phyloP scores from a whole-genome alignment of 257 asterid genomes.

The Solanum sitiens region DNA sequence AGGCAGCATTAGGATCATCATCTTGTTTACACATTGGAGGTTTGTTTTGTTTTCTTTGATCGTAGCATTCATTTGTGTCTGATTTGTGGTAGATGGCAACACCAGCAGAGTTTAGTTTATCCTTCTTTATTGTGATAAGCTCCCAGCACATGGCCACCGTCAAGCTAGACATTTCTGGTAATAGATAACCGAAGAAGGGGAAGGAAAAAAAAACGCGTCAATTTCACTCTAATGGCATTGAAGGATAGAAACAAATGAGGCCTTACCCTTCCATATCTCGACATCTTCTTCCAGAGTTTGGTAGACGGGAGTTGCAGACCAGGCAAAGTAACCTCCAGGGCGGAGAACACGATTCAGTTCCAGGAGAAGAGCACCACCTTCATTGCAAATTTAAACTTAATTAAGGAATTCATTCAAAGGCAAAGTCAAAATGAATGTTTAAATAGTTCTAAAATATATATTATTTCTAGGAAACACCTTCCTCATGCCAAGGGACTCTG shows the following conservation, averaged over 20 bases:
- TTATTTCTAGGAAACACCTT: constrained; percentile 31
- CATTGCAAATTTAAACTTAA: constrained; percentile 13
- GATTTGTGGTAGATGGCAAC: constrained; percentile 79
- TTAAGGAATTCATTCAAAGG: not conserved
- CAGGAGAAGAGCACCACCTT: constrained; percentile 79
- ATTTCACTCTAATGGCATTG: not conserved
- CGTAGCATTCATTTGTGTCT: constrained; percentile 69
- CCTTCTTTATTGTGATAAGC: constrained; percentile 63
- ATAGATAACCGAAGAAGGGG: not conserved
- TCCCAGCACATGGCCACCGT: constrained; percentile 93
- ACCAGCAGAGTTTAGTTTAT: constrained; percentile 48
- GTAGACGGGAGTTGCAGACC: constrained; percentile 98
- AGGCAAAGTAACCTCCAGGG: constrained; percentile 83
- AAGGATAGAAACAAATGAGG: not conserved
- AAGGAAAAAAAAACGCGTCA: not conserved
- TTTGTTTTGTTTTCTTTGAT: constrained; percentile 33
- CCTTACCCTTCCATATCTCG: constrained; percentile 64
- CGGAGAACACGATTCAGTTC: constrained; percentile 78
- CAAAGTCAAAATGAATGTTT: not conserved
- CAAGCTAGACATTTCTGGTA: constrained; percentile 60
- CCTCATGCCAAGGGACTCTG: constrained; percentile 89
- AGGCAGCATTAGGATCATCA: constrained; percentile 87
- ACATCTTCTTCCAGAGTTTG: constrained; percentile 72
- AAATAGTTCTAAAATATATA: not conserved
- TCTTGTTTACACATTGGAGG: constrained; percentile 67